Base-by-base conservation (phyloP, 495 filamentous ascomycete genomes). In the Neurospora tetrasperma region DNA sequence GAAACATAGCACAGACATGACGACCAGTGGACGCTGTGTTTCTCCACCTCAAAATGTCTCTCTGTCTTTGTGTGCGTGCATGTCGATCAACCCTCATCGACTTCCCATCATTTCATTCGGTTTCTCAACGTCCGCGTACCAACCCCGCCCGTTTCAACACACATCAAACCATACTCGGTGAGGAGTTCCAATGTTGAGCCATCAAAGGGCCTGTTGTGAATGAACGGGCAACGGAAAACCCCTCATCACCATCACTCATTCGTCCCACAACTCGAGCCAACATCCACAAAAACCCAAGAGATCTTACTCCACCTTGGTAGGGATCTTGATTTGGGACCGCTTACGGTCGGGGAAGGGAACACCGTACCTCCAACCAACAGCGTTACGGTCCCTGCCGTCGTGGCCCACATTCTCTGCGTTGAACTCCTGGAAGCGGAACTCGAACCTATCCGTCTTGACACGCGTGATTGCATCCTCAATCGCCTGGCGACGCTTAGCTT, bases 341-440 rank as follows among this genome's bases (percentile, higher is more conserved):
- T 76, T 80, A 23, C 87, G 83, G 73, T 89, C 87, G 70, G 82
- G 79, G 70, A 78, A 75, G 39, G 86, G 86, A 40, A 80, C 82
- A 72, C 87, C 87, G 75, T 89, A 89, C 38, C 85, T 76, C 85
- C 84, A 87, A n/a, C 91, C 92, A 68, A 88, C 85, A 23, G 84
- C 90, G 35, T 75, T 78, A 44, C 82, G 79, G 14, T 85, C 83
- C 75, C 89, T 85, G 10, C 87, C 87, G 59, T 81, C 79, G 40
- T 74, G 78, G 1, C 87, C 86, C 7, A 83, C 81, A 41, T 78
- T 77, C 71, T 87, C 84, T 10, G 82, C 81, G 74, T 83, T 85
- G 75, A 85, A 77, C 73, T 95, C 88, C 81, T 89, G 85, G 77
- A 99, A 90, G 71, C 90, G 88, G 84, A 95, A 98, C 79, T 93